Base-by-base conservation (phyloP, 2,329 filamentous ascomycete species). In the Lachnellula suecica region DNA sequence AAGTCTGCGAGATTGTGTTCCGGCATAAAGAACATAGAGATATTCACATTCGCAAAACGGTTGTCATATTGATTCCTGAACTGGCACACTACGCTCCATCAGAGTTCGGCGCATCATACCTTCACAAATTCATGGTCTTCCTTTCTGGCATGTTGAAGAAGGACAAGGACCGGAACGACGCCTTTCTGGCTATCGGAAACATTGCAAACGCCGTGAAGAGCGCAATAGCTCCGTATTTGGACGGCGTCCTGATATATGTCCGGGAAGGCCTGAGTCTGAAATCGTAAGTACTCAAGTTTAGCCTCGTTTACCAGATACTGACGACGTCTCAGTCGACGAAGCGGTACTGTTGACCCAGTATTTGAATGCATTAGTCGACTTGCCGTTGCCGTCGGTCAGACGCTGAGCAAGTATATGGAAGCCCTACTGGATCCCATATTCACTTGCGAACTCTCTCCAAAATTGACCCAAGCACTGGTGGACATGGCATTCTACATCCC, bases 401-500 rank as follows among this genome's bases (percentile, higher is more conserved):
- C 93, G 0, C 78, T 99, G 48, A 97, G 91, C 79, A 99, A 97
- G 72, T 97, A 97, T 68, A 97, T 99, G 85, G 92, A 97, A 68
- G 89, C 92, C 11, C 76, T 99, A 24, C 80, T 99, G 9, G 93
- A 97, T 62, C 92, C 95, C 10, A 97, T 99, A 53, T 99, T 99
- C 71, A 92, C 91, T 15, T 99, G 94, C 68, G 94, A 96, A 44
- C 78, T 99, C 47, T 97, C 91, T 34, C 89, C 93, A 51, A 94
- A 95, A 60, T 80, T 99, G 22, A 97, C 93, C 0, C 92, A 97
- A 68, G 95, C 95, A 2, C 77, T 99, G 49, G 92, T 97, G 20
- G 95, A 99, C 66, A 97, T 99, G 89, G 94, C 94, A 24, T 96
- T 97, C 67, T 97, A 99, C 68, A 97, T 99, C 43, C 94, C 93